These are phyloP conservation scores for Neonectria magnoliae DNA, from an alignment of 2,329 filamentous ascomycete genomes.

Conservation along the genomic window DNA sequence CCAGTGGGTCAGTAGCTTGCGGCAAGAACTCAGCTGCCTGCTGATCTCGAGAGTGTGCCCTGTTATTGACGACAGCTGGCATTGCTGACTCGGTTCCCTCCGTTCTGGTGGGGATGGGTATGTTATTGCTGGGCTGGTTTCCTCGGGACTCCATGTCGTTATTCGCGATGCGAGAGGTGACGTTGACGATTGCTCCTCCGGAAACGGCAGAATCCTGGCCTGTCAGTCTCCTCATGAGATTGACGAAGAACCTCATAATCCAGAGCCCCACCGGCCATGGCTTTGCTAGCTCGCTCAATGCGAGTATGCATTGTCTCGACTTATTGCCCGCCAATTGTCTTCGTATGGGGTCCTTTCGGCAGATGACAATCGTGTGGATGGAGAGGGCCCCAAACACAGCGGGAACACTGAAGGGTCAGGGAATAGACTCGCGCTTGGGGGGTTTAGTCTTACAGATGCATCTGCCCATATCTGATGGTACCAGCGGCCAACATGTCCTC, in stretches of 20 bases:
- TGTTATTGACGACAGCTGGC: too few relatives aligned
- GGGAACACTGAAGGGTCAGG: slow-evolving; percentile 12
- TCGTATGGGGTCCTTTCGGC: slow-evolving; percentile 24
- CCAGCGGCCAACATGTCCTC: slow-evolving; percentile 28
- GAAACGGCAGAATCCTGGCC: slow-evolving; percentile 21
- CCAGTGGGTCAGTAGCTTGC: too few relatives aligned
- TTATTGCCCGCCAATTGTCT: slow-evolving; percentile 36
- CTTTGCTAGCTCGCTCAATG: slow-evolving; percentile 30
- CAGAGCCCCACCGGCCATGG: slow-evolving; percentile 34
- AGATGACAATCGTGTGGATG: slow-evolving; percentile 33
- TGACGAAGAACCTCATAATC: slow-evolving; percentile 33
- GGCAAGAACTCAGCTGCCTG: too few relatives aligned
- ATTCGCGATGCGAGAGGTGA: too few relatives aligned
- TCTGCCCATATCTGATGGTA: slow-evolving; percentile 22
- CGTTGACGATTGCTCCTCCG: too few relatives aligned
- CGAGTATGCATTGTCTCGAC: slow-evolving; percentile 36
- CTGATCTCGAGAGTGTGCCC: too few relatives aligned
- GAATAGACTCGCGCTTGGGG: fast-evolving
- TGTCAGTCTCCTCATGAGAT: slow-evolving; percentile 29
- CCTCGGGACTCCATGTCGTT: too few relatives aligned
- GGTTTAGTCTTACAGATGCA: slow-evolving; percentile 20
- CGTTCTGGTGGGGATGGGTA: too few relatives aligned
- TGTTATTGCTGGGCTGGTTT: too few relatives aligned
- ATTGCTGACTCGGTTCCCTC: too few relatives aligned
- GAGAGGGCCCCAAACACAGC: slow-evolving; percentile 32